These are phyloP conservation scores for Blumeria graminis DNA, from an alignment of 2,329 filamentous ascomycete species.

Conservation along the genomic window DNA sequence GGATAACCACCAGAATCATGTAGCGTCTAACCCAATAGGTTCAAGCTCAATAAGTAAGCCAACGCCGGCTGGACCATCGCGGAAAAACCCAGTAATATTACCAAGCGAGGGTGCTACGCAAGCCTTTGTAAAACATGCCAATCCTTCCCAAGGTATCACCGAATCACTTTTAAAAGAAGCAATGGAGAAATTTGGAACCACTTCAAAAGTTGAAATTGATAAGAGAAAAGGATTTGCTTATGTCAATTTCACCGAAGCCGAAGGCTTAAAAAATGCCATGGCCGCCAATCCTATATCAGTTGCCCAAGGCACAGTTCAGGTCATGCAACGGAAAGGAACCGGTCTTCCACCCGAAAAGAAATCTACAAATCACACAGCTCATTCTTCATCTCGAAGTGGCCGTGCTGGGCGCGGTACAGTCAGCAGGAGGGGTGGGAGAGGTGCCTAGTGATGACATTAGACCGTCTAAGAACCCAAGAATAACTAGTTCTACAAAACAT, in stretches of 20 bases:
- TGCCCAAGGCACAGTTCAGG: constrained; percentile 65
- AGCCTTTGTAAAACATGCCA: constrained; percentile 61
- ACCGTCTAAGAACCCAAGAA: no score
- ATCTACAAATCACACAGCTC: constrained; percentile 19
- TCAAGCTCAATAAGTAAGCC: constrained; percentile 8
- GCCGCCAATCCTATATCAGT: constrained; percentile 60
- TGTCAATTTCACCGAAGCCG: constrained; percentile 59
- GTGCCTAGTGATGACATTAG: not conserved
- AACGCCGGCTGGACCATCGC: constrained; percentile 3
- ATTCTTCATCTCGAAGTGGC: constrained; percentile 7
- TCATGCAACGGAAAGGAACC: constrained; percentile 59
- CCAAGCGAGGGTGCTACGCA: constrained; percentile 29
- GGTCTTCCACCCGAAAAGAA: constrained; percentile 69
- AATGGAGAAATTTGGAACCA: constrained; percentile 46
- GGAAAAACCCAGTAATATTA: constrained; percentile 13
- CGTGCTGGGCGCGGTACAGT: constrained; percentile 5
- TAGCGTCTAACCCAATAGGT: constrained; percentile 12
- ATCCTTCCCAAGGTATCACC: constrained; percentile 76
- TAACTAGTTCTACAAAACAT: no score
- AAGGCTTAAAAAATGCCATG: constrained; percentile 53
- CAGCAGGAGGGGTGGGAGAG: constrained; percentile 4
- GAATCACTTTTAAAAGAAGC: constrained; percentile 54
- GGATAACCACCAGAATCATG: constrained; percentile 11
- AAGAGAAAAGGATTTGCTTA: constrained; percentile 90
- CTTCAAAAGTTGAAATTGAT: constrained; percentile 72